Base-by-base conservation (phyloP, 768 basidiomycete genomes). In the Russula griseocarnosa region DNA sequence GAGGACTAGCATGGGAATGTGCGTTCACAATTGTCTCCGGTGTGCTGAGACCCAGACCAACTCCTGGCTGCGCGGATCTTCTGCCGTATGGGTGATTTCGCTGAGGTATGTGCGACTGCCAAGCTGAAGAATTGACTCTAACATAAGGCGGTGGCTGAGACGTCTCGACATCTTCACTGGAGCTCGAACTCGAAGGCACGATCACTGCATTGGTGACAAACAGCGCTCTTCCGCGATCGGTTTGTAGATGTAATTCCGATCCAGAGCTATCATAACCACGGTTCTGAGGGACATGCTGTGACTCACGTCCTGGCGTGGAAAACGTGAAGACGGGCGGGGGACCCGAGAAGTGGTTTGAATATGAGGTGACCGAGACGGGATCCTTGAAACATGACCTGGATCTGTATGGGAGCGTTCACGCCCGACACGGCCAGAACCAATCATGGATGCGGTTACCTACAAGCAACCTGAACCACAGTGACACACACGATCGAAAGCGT, bases 321-420 rank as follows among this genome's bases (percentile, higher is more conserved):
- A 26, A n/a, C 3, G 34, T 51, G 58, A 49, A 68, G 30, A 60
- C 38, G 2, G 57, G 57, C 14, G 56, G 67, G 46, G 54, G 4
- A 61, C n/a, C 30, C 66, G 67, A 58, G 67, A 54, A 4, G 66
- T 61, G 6, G 55, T 20, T 7, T 18, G 61, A 26, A 58, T 32
- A 60, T 52, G 38, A 32, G 60, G 55, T 26, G 65, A 57, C 2
- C 58, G 58, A 34, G 63, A 66, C 5, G 66, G 66, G 42, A 67
- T 67, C 52, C 28, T 63, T 11, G 66, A 67, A 49, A 44, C 50
- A 42, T 62, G 62, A 8, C 68, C 68, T 24, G 68, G 68, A 34
- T 69, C 68, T 20, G 68, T 69, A 11, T 66, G 56, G 46, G 68
- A 69, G 42, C 68, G 61, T 26, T 67, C 68, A 51, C 60, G 68